Percentiles rank a stretch among this genome's conserved stretches.
These are phyloP conservation scores for Naganishia vaughanmartiniae DNA, from an alignment of 768 basidiomycete genomes.

Conservation along the genomic window DNA sequence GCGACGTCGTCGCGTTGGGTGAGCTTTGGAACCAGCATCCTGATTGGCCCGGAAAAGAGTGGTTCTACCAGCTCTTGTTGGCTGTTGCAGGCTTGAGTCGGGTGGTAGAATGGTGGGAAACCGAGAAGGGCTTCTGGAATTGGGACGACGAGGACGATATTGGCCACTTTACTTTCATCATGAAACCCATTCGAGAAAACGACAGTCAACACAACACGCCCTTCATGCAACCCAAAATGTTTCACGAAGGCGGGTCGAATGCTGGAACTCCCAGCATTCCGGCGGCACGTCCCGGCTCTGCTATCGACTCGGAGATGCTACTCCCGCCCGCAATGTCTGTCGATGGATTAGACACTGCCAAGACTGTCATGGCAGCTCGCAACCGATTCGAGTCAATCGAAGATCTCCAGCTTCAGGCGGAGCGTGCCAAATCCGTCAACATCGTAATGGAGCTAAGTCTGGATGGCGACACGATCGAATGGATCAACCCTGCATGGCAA, in stretches of 20 bases:
- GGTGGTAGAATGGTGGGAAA: conserved; percentile 99
- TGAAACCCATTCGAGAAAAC: conserved; percentile 68
- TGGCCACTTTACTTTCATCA: conserved; percentile 87
- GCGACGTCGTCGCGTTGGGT: conserved; percentile 85
- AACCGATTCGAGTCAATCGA: conserved; percentile 77
- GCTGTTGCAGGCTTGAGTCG: conserved; percentile 93
- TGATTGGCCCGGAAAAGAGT: conserved; percentile 94
- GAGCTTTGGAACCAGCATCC: conserved; percentile 96
- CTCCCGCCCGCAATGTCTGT: background rate
- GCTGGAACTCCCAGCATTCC: background rate
- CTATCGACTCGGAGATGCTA: conserved; percentile 1
- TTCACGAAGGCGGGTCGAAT: conserved; percentile 1
- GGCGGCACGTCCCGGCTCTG: background rate
- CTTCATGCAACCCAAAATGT: background rate
- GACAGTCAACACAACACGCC: conserved; percentile 52
- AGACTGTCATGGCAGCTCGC: conserved; percentile 11
- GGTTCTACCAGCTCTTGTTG: conserved; percentile 95
- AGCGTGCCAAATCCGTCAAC: conserved; percentile 91
- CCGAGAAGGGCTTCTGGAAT: conserved; percentile 99
- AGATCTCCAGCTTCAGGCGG: conserved; percentile 81
- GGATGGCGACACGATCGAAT: conserved; percentile 90
- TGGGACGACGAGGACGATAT: conserved; percentile 81
- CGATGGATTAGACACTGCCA: conserved; percentile 12
- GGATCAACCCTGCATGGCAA: conserved; percentile 94
- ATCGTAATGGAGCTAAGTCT: conserved; percentile 91